These are phyloP conservation scores for Dimocarpus longan DNA, from an alignment of 345 rosid species.

Conservation along the genomic window DNA sequence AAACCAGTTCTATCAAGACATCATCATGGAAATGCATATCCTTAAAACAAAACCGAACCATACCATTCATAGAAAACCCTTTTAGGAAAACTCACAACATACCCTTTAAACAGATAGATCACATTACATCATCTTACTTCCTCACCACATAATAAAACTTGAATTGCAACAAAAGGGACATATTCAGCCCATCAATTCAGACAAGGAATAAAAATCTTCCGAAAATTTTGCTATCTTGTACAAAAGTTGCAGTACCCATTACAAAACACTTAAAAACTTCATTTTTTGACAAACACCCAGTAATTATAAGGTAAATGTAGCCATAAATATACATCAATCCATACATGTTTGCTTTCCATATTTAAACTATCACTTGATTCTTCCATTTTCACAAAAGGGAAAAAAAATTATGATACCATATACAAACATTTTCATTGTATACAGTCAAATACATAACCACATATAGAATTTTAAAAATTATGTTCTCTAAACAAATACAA, in stretches of 20 bases:
- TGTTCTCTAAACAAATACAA: neutral
- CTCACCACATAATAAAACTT: conserved; percentile 11
- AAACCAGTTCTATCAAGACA: neutral
- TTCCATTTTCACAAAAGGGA: conserved; percentile 9
- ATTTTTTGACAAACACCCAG: conserved; percentile 21
- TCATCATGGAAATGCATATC: neutral
- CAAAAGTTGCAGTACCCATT: conserved; percentile 17
- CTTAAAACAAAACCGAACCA: neutral
- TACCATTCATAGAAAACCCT: conserved; percentile 19
- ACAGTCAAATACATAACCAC: neutral
- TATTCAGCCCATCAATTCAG: conserved; percentile 5
- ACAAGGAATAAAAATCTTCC: neutral
- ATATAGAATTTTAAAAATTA: neutral
- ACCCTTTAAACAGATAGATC: conserved; percentile 13
- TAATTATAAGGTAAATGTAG: conserved; percentile 34
- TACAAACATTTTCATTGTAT: neutral
- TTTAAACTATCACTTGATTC: conserved; percentile 15
- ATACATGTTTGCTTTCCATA: conserved; percentile 24
- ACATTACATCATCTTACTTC: conserved; percentile 10
- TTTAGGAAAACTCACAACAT: neutral
- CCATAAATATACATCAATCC: conserved; percentile 19
- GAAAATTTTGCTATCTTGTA: conserved; percentile 11
- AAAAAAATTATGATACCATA: conserved; percentile 2
- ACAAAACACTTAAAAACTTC: conserved; percentile 6
- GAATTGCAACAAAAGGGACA: conserved; percentile 11